Conservation (phyloP, 345 rosid genomes). For the Hibiscus trionum region DNA sequence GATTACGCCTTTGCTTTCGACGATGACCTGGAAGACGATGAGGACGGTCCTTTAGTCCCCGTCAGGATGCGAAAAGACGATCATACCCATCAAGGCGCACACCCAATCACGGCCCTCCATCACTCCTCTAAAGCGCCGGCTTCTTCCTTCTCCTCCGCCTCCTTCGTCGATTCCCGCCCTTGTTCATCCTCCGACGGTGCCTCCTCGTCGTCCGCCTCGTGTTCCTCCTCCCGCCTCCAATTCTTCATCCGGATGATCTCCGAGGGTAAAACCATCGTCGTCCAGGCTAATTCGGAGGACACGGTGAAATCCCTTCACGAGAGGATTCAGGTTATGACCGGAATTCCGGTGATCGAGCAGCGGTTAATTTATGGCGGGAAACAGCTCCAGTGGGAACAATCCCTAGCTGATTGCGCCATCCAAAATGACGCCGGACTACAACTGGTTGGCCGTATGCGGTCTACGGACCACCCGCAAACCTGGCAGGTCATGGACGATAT, state of each 20-base stretch:
- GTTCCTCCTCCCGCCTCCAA: slow-evolving; percentile 43
- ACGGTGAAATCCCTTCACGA: slow-evolving; percentile 56
- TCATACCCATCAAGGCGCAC: neutral
- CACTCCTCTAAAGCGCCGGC: slow-evolving; percentile 21
- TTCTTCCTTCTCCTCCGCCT: slow-evolving; percentile 8
- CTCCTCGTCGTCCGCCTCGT: slow-evolving; percentile 10
- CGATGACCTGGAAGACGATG: slow-evolving; percentile 15
- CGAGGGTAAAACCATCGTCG: slow-evolving; percentile 53
- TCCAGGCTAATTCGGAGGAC: slow-evolving; percentile 57
- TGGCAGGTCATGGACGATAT: slow-evolving; percentile 64
- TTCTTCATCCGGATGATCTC: slow-evolving; percentile 71
- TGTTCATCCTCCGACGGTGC: slow-evolving; percentile 9
- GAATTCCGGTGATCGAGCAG: slow-evolving; percentile 60
- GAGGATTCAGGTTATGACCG: slow-evolving; percentile 39
- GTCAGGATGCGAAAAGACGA: slow-evolving; percentile 60
- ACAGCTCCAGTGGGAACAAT: slow-evolving; percentile 73
- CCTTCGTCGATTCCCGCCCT: slow-evolving; percentile 14
- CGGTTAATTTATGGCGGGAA: slow-evolving; percentile 63
- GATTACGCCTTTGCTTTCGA: slow-evolving; percentile 41
- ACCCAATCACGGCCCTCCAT: slow-evolving; percentile 25
- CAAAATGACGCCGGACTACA: slow-evolving; percentile 70
- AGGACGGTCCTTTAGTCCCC: slow-evolving; percentile 27
- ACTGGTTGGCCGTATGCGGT: slow-evolving; percentile 70
- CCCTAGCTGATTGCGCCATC: slow-evolving; percentile 50
- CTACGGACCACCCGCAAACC: slow-evolving; percentile 71